Evolutionary conservation across 129 eudicot genomes (phyloP).

Genomic region (Rutidosis leptorrhynchoides): DNA sequence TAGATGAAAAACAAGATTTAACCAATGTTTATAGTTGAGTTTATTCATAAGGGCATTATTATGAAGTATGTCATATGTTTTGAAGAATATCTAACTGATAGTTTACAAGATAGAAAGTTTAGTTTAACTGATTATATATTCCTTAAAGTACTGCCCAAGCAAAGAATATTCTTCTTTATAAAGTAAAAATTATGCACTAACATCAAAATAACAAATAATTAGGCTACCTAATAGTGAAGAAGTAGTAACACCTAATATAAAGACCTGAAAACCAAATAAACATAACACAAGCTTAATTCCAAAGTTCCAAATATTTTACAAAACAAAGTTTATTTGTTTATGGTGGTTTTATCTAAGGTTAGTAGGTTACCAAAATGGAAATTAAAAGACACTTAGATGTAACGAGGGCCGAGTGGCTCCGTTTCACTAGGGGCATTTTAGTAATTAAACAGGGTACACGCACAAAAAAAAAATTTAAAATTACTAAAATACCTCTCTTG

Average conservation of each 20-base stretch:
- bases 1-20: constrained; percentile 5
- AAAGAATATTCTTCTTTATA: constrained; percentile 40
- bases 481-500: too few species aligned
- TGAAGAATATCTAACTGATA: constrained; percentile 14
- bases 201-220: constrained; percentile 31
- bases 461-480: too few species aligned
- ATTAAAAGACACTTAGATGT: neutral
- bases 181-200: constrained; percentile 26
- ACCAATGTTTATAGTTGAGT: neutral
- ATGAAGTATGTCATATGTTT: neutral
- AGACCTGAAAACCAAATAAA: constrained; percentile 16
- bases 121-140: constrained; percentile 32
- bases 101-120: constrained; percentile 19
- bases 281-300: constrained; percentile 4
- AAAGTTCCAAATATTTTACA: neutral
- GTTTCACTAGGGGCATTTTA: too few species aligned
- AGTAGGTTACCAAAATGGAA: neutral
- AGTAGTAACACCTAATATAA: constrained; percentile 25
- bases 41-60: constrained; percentile 2
- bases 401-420: too few species aligned
- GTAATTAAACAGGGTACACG: too few species aligned
- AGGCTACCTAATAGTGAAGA: constrained; percentile 34
- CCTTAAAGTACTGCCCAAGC: constrained; percentile 35
- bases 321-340: neutral
- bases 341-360: neutral